Percentiles rank a stretch among this genome's conserved stretches.
Evolutionary conservation across 2,329 filamentous ascomycete genomes (phyloP).

Genomic region (Chaetothyriales sp.): DNA sequence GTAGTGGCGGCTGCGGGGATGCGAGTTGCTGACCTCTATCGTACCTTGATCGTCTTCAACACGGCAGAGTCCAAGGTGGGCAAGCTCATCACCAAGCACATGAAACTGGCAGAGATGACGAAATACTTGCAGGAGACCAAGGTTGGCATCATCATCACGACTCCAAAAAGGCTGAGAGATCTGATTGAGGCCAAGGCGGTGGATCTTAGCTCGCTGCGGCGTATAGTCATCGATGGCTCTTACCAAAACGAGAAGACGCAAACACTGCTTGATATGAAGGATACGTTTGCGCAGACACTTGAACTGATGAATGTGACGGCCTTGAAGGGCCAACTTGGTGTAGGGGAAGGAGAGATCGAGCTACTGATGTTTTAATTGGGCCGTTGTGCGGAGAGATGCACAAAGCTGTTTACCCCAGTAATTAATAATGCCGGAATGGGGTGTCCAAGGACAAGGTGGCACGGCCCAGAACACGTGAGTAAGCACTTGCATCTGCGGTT

Average conservation of each 20-base stretch:
- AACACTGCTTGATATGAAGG: slow-evolving; percentile 88
- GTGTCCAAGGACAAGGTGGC: neutral
- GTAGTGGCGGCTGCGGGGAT: slow-evolving; percentile 76
- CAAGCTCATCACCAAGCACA: slow-evolving; percentile 96
- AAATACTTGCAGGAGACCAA: slow-evolving; percentile 54
- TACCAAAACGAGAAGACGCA: slow-evolving; percentile 92
- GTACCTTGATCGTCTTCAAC: slow-evolving; percentile 18
- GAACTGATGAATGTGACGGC: slow-evolving; percentile 57
- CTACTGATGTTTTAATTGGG: slow-evolving; percentile 15
- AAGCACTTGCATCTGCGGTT: neutral
- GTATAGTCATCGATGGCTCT: slow-evolving; percentile 78
- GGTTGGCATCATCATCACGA: slow-evolving; percentile 82
- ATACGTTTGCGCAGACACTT: slow-evolving; percentile 69
- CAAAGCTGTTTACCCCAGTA: no score
- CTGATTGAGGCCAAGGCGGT: slow-evolving; percentile 72
- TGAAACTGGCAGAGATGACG: slow-evolving; percentile 81
- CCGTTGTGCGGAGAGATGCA: neutral
- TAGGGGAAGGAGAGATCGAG: slow-evolving; percentile 4
- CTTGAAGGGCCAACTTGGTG: slow-evolving; percentile 29
- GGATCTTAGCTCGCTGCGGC: slow-evolving; percentile 55
- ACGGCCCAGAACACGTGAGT: neutral
- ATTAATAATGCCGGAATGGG: no score
- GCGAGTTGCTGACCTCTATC: slow-evolving; percentile 71
- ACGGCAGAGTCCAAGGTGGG: slow-evolving; percentile 56
- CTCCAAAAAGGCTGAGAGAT: slow-evolving; percentile 68